Conservation (phyloP, 371 early-diverging fungal genomes). For the Synchytrium microbalum region DNA sequence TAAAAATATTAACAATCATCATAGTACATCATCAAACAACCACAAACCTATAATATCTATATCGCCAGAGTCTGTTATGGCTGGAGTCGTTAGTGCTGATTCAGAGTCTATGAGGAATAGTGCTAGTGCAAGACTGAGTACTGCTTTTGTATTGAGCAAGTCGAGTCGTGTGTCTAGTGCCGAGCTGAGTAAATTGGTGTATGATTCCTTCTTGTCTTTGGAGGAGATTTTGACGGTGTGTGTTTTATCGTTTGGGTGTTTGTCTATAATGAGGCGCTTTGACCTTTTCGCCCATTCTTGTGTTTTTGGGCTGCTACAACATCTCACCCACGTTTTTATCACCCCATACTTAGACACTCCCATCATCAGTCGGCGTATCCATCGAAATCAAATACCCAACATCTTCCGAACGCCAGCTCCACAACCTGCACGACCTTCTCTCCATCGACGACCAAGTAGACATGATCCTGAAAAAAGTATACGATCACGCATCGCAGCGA, state of each 20-base stretch:
- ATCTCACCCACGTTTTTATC: too few species aligned
- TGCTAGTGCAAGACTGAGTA: too few species aligned
- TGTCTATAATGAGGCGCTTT: too few species aligned
- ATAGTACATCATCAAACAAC: too few species aligned
- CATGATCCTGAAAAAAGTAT: slow-evolving; percentile 70
- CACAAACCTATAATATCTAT: too few species aligned
- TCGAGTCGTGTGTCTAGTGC: not conserved
- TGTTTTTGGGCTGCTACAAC: too few species aligned
- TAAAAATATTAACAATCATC: not conserved
- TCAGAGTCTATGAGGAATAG: too few species aligned
- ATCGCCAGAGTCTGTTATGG: too few species aligned
- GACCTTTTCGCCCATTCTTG: too few species aligned
- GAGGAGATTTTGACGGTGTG: slow-evolving; percentile 69
- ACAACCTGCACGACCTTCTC: slow-evolving; percentile 44
- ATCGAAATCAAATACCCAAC: slow-evolving; percentile 80
- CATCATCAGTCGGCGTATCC: slow-evolving; percentile 67
- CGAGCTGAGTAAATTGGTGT: slow-evolving; percentile 7
- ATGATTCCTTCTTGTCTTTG: slow-evolving; percentile 55
- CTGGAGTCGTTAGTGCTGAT: too few species aligned
- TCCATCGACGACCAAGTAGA: slow-evolving; percentile 77
- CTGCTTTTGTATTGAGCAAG: too few species aligned
- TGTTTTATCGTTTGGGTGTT: not conserved
- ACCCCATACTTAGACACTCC: slow-evolving; percentile 45
- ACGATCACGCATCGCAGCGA: slow-evolving; percentile 48
- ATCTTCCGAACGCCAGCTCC: slow-evolving; percentile 40